These are phyloP conservation scores for Eucalyptus pauciflora DNA, from an alignment of 345 rosid species.

Conservation along the genomic window DNA sequence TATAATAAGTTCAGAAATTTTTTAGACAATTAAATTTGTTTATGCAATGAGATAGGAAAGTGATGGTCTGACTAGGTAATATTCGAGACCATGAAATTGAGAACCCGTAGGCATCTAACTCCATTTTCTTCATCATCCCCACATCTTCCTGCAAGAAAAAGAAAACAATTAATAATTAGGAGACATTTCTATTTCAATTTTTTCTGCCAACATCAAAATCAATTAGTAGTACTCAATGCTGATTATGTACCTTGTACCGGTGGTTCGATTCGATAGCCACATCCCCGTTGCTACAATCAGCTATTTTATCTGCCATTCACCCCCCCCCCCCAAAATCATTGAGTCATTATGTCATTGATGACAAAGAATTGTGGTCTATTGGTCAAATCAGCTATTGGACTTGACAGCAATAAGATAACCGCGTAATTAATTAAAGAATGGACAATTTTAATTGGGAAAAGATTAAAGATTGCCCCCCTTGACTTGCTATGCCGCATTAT, in stretches of 20 bases:
- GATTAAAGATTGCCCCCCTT: not conserved
- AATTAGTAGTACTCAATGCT: not conserved
- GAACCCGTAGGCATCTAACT: conserved; percentile 20
- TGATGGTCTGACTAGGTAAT: conserved; percentile 11
- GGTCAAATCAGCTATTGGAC: not conserved
- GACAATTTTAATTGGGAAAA: not conserved
- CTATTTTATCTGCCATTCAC: conserved; percentile 5
- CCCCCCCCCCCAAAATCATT: not conserved
- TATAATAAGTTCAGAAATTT: too few relatives aligned
- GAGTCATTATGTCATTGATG: not conserved
- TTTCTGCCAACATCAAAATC: not conserved
- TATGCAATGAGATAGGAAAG: not conserved
- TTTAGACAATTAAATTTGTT: too few relatives aligned
- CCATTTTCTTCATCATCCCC: conserved; percentile 14
- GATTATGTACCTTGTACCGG: conserved; percentile 27
- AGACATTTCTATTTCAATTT: not conserved
- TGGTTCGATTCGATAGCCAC: conserved; percentile 39
- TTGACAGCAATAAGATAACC: not conserved
- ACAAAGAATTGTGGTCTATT: too few relatives aligned
- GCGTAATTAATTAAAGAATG: not conserved
- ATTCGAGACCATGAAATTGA: conserved; percentile 31
- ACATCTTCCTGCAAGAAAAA: conserved; percentile 9
- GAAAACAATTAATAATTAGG: not conserved
- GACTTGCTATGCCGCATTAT: not conserved
- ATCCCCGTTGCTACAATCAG: conserved; percentile 33